Percentiles rank a stretch among this genome's conserved stretches.
Conservation (phyloP, 73 alveolate species). For the Paramecium sexaurelia region DNA sequence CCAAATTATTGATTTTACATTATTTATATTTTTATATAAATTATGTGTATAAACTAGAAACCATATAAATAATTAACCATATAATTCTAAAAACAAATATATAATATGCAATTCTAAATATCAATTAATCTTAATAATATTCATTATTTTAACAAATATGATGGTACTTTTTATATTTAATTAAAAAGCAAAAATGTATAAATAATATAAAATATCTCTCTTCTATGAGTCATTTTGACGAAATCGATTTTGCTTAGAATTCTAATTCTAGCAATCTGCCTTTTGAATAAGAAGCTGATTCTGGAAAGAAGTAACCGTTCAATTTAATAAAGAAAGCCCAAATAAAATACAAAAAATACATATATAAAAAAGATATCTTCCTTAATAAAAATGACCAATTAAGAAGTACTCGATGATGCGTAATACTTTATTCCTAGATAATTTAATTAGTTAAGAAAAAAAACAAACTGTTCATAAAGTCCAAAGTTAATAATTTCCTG, state of each 20-base stretch:
- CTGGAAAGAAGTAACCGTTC: neutral
- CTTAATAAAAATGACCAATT: slow-evolving; percentile 4
- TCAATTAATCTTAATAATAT: neutral
- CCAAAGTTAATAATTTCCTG: slow-evolving; percentile 31
- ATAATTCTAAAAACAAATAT: neutral
- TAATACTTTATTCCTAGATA: neutral
- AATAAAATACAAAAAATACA: slow-evolving; percentile 10
- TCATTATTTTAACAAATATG: neutral
- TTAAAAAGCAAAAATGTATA: neutral
- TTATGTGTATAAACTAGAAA: neutral
- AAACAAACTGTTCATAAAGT: slow-evolving; percentile 2
- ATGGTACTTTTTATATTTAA: neutral
- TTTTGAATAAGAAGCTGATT: neutral
- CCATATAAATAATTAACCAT: neutral
- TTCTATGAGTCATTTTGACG: slow-evolving; percentile 24
- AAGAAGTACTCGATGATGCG: neutral
- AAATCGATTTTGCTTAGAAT: neutral
- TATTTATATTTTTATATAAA: neutral
- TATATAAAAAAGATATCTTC: slow-evolving; percentile 44
- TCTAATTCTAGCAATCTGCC: slow-evolving; percentile 21
- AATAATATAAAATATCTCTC: neutral
- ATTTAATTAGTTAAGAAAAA: neutral
- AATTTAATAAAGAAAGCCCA: neutral
- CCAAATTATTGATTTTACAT: neutral
- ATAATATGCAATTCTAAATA: neutral